phyloP scores from a whole-genome alignment of 768 basidiomycete species.

The Boletellus sp. region DNA sequence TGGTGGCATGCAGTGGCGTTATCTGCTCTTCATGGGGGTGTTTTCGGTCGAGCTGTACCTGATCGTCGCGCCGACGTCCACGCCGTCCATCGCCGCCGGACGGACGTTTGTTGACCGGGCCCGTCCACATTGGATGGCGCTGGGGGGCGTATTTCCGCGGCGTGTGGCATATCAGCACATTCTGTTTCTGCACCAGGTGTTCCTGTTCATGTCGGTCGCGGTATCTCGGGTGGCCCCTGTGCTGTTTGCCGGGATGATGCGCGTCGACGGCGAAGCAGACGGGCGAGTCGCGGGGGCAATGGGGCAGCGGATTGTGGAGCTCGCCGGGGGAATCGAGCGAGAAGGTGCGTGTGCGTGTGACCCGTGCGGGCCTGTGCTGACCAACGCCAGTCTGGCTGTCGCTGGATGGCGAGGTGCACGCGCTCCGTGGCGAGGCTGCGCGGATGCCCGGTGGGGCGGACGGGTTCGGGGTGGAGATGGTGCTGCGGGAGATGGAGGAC shows the following conservation, averaged over 20 bases:
- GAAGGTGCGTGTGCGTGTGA: slow-evolving; percentile 42
- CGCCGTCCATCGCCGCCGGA: slow-evolving; percentile 4
- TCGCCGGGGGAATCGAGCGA: slow-evolving; percentile 46
- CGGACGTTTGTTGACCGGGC: slow-evolving; percentile 24
- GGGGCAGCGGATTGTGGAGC: slow-evolving; percentile 40
- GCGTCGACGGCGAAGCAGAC: slow-evolving; percentile 27
- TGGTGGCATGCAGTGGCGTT: slow-evolving; percentile 62
- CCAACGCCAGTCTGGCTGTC: slow-evolving; percentile 42
- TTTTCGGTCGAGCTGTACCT: slow-evolving; percentile 63
- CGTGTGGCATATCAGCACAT: slow-evolving; percentile 76
- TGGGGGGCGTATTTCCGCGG: slow-evolving; percentile 51
- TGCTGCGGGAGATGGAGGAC: slow-evolving; percentile 59
- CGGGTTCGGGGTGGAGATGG: slow-evolving; percentile 25
- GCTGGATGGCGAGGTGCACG: slow-evolving; percentile 51
- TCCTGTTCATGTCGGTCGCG: slow-evolving; percentile 70
- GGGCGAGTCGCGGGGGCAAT: slow-evolving; percentile 33
- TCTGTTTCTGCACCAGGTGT: slow-evolving; percentile 71
- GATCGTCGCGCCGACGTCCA: slow-evolving; percentile 48
- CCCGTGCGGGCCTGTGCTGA: slow-evolving; percentile 2
- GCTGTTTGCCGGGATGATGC: slow-evolving; percentile 43
- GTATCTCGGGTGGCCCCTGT: slow-evolving; percentile 68
- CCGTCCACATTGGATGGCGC: slow-evolving; percentile 23
- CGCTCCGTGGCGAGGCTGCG: slow-evolving; percentile 40
- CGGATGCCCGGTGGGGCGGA: too few relatives aligned
- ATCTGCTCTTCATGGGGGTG: slow-evolving; percentile 60